A percentile compares a stretch with the other conserved stretches of the same genome.
Evolutionary conservation across 306 rosid species (phyloP).

Genomic region (Oxytropis ochrocephala): DNA sequence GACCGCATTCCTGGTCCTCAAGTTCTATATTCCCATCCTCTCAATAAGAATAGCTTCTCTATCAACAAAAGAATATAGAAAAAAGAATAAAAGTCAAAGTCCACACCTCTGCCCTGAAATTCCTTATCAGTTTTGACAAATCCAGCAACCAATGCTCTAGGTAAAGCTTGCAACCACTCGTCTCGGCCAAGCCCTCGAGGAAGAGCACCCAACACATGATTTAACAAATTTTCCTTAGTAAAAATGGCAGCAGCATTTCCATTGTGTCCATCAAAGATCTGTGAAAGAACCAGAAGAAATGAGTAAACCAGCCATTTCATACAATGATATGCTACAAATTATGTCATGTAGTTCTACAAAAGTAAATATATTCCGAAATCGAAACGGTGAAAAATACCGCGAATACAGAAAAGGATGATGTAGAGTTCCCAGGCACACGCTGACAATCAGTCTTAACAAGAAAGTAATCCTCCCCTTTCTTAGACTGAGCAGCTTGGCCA

Average conservation of each 20-base stretch:
- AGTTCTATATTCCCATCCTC: slow-evolving; percentile 33
- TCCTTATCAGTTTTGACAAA: slow-evolving; percentile 97
- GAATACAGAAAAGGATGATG: slow-evolving; percentile 72
- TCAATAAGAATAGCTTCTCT: neutral
- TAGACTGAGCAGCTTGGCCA: slow-evolving; percentile 89
- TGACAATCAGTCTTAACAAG: slow-evolving; percentile 76
- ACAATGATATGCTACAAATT: neutral
- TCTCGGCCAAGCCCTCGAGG: slow-evolving; percentile 84
- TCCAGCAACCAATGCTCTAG: slow-evolving; percentile 94
- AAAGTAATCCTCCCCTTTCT: slow-evolving; percentile 89
- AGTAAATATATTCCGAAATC: neutral
- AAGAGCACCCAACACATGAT: slow-evolving; percentile 79
- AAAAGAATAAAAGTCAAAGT: slow-evolving; percentile 13
- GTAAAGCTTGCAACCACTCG: slow-evolving; percentile 95
- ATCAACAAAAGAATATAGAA: neutral
- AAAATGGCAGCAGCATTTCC: slow-evolving; percentile 94
- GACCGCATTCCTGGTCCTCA: slow-evolving; percentile 25
- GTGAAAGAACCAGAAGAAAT: slow-evolving; percentile 21
- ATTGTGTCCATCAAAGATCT: slow-evolving; percentile 98
- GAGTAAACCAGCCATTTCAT: slow-evolving; percentile 5
- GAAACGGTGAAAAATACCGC: slow-evolving; percentile 50
- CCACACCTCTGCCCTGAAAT: slow-evolving; percentile 76
- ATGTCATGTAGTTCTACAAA: neutral
- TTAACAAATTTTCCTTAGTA: slow-evolving; percentile 74
- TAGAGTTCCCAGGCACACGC: slow-evolving; percentile 69